These are phyloP conservation scores for Alternaria gansuensis DNA, from an alignment of 2,329 filamentous ascomycete genomes.

Conservation along the genomic window DNA sequence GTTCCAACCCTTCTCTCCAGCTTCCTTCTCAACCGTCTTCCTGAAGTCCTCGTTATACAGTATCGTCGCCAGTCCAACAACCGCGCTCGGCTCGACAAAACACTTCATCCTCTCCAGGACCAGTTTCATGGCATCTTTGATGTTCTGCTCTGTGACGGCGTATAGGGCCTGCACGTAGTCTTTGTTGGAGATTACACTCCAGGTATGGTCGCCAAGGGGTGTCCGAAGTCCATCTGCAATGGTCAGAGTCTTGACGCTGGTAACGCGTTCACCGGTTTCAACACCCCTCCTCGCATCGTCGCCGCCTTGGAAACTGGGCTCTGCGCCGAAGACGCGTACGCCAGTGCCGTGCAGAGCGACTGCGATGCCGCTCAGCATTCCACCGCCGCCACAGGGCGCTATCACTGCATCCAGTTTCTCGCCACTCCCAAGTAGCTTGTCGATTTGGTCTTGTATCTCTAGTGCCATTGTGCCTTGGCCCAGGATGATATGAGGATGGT, in stretches of 20 bases:
- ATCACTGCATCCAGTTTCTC: slow-evolving; percentile 66
- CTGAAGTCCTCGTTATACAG: slow-evolving; percentile 85
- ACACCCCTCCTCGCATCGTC: slow-evolving; percentile 83
- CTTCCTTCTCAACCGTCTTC: slow-evolving; percentile 72
- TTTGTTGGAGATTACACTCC: slow-evolving; percentile 76
- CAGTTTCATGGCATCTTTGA: slow-evolving; percentile 76
- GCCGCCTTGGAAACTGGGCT: slow-evolving; percentile 82
- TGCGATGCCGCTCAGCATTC: slow-evolving; percentile 84
- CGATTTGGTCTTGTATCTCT: slow-evolving; percentile 80
- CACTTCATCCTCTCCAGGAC: slow-evolving; percentile 90
- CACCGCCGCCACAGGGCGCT: slow-evolving; percentile 85
- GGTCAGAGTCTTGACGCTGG: slow-evolving; percentile 76
- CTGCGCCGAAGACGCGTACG: slow-evolving; percentile 83
- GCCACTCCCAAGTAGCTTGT: slow-evolving; percentile 57
- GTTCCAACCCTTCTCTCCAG: slow-evolving; percentile 77
- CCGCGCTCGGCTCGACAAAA: slow-evolving; percentile 86
- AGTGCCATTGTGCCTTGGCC: slow-evolving; percentile 91
- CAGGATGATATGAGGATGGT: slow-evolving; percentile 89
- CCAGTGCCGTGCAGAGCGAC: slow-evolving; percentile 76
- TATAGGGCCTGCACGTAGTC: slow-evolving; percentile 75
- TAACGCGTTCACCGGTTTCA: slow-evolving; percentile 69
- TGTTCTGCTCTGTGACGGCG: slow-evolving; percentile 82
- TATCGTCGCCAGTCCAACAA: slow-evolving; percentile 82
- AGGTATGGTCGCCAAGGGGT: slow-evolving; percentile 78
- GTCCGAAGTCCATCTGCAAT: slow-evolving; percentile 90